Evolutionary conservation across 108 stramenopile species (phyloP).

Genomic region (Cyclotella atomus): DNA sequence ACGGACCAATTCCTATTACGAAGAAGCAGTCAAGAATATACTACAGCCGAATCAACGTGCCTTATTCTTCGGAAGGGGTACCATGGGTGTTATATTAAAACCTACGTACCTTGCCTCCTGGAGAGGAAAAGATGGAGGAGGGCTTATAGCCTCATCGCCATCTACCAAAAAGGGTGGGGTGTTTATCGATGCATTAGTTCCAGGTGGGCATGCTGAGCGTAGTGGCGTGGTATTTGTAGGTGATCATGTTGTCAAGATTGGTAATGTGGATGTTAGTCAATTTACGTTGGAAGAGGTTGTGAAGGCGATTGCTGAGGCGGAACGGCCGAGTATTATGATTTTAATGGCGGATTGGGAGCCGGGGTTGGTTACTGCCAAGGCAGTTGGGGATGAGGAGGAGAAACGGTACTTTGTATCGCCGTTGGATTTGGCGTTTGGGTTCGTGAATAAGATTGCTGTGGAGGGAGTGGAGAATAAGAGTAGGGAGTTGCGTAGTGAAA

Average conservation of each 20-base stretch:
- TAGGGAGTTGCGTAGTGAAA: no score
- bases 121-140: slow-evolving; percentile 46
- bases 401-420: slow-evolving; percentile 29
- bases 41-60: slow-evolving; percentile 69
- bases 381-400: background rate
- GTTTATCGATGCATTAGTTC: slow-evolving; percentile 77
- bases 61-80: slow-evolving; percentile 78
- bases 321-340: slow-evolving; percentile 72
- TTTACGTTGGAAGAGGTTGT: slow-evolving; percentile 76
- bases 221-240: slow-evolving; percentile 74
- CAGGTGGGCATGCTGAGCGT: slow-evolving; percentile 73
- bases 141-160: slow-evolving; percentile 3
- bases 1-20: slow-evolving; percentile 24
- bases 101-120: slow-evolving; percentile 69
- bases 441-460: slow-evolving; percentile 38
- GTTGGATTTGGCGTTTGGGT: slow-evolving; percentile 45
- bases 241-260: slow-evolving; percentile 70
- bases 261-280: slow-evolving; percentile 67
- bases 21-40: slow-evolving; percentile 34
- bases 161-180: slow-evolving; percentile 68
- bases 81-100: slow-evolving; percentile 81
- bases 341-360: slow-evolving; percentile 53
- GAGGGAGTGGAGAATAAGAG: slow-evolving; percentile 17
- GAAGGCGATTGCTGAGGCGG: slow-evolving; percentile 59
- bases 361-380: slow-evolving; percentile 52